A percentile compares a stretch with the other conserved stretches of the same genome.
Evolutionary conservation across 1,284 basidiomycete species (phyloP).

Genomic region (Trametes pubescens): DNA sequence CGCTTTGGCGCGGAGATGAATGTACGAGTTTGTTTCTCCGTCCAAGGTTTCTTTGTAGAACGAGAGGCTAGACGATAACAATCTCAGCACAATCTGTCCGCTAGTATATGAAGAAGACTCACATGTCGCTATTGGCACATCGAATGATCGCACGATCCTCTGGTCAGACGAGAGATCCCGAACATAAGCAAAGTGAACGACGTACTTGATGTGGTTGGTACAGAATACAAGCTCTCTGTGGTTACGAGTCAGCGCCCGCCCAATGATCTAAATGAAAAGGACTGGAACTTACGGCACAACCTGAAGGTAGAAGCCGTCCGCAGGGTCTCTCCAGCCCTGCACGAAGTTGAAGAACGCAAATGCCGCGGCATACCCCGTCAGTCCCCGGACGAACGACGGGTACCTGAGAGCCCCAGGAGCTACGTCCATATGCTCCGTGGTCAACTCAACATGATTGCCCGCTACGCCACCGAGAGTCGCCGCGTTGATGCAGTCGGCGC

Average conservation of each 20-base stretch:
- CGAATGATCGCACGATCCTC: neutral
- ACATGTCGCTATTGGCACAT: slow-evolving; percentile 18
- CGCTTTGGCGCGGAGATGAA: slow-evolving; percentile 9
- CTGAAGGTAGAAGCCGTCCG: slow-evolving; percentile 5
- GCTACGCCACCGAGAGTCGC: slow-evolving; percentile 10
- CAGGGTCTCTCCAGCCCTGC: slow-evolving; percentile 4
- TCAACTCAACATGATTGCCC: slow-evolving; percentile 9
- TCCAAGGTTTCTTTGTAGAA: slow-evolving; percentile 21
- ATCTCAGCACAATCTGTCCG: too few relatives aligned
- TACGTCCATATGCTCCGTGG: neutral
- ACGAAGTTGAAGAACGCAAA: slow-evolving; percentile 18
- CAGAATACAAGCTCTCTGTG: slow-evolving; percentile 8
- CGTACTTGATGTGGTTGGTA: slow-evolving; percentile 13
- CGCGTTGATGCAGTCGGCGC: slow-evolving; percentile 12
- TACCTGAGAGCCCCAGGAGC: slow-evolving; percentile 1
- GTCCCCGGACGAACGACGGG: slow-evolving; percentile 8
- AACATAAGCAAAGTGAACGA: neutral
- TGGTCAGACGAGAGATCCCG: neutral
- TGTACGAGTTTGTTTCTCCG: slow-evolving; percentile 19
- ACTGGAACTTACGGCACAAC: slow-evolving; percentile 25
- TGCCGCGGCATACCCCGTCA: slow-evolving; percentile 8
- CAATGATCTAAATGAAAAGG: too few relatives aligned
- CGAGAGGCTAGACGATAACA: slow-evolving; percentile 12
- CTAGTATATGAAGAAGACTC: neutral
- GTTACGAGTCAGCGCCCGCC: too few relatives aligned